Percentiles rank a stretch among this genome's conserved stretches.
phyloP scores from a whole-genome alignment of 495 filamentous ascomycete genomes.

The Xylaria longipes region DNA sequence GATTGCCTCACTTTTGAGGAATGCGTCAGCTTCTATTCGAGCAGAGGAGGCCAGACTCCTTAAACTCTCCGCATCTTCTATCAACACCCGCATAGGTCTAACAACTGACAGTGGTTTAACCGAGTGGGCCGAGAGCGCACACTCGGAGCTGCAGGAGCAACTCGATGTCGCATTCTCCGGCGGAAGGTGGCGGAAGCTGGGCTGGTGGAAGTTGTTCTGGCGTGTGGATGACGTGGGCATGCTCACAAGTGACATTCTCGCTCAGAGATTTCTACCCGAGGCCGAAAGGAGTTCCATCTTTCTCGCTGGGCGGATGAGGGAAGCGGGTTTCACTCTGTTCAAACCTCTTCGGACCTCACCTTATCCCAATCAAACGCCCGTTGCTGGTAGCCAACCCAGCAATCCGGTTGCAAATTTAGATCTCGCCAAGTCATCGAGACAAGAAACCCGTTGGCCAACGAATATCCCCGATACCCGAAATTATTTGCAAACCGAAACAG shows the following conservation, averaged over 20 bases:
- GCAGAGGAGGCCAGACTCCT: constrained; percentile 54
- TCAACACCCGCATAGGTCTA: constrained; percentile 51
- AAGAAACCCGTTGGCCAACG: constrained; percentile 44
- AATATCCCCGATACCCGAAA: constrained; percentile 65
- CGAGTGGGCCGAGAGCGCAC: constrained; percentile 77
- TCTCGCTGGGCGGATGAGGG: constrained; percentile 78
- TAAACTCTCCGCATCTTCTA: constrained; percentile 31
- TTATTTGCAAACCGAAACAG: constrained; percentile 65
- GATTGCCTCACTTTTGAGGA: constrained; percentile 68
- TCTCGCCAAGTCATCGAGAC: background rate
- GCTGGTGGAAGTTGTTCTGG: constrained; percentile 97
- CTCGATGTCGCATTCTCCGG: constrained; percentile 76
- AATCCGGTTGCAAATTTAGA: constrained; percentile 6
- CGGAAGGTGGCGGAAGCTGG: constrained; percentile 72
- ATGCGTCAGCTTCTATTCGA: constrained; percentile 60
- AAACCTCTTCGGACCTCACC: constrained; percentile 22
- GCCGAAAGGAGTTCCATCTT: constrained; percentile 80
- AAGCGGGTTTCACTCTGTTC: constrained; percentile 56
- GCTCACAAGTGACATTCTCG: constrained; percentile 78
- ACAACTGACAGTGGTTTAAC: constrained; percentile 64
- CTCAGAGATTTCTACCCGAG: constrained; percentile 71
- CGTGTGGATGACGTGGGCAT: constrained; percentile 88
- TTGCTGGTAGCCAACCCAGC: constrained; percentile 6
- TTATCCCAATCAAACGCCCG: constrained; percentile 8
- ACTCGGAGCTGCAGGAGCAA: constrained; percentile 79